Base-by-base conservation (phyloP, 306 rosid species). In the Dalbergia cochinchinensis region DNA sequence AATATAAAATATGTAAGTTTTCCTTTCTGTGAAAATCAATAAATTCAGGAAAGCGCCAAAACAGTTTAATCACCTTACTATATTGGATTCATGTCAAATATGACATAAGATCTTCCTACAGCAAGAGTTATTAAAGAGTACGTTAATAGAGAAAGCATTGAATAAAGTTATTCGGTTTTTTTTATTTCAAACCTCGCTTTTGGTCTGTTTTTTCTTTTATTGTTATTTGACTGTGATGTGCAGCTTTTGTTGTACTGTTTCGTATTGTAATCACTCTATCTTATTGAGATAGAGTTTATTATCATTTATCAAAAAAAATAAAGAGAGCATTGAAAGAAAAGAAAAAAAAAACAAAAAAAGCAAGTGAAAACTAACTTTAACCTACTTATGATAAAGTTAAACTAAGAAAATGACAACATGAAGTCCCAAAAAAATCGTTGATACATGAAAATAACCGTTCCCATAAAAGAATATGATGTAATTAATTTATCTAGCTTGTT, bases 61-160 rank as follows among this genome's bases (percentile, higher is more conserved):
- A 39, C 35, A 54, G 31, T 82, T 82, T 77, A 71, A 16, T 75
- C 11, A 51, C 3, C 67, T 68, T 33, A 51, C 11, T 47, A 35
- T 33, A 75, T 35, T 60, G 19, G 71, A 53, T 83, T 75, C 59
- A 44, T 71, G 50, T 5, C 47, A 65, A 65, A 19, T 65, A 37
- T 83, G 86, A 64, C 86, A 35, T 77, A 15, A 53, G 45, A 77
- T 73, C 79, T 58, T 83, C 76, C 79, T 44, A 45, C 57, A 45
- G 48, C 47, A 11, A 51, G 69, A 71, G 34, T 63, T 70, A 69
- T 63, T 70, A 69, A 69, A 50, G 47, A 59, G 77, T 16, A 4
- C 14, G 7, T 12, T 20, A 50, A 53, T 18, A 22, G 35, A 61
- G 54, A 62, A 55, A 22, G 50, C 77, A 62, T 42, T 82, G 69